Conservation (phyloP, 129 eudicot species). For the carrot (Daucus carota) region DNA sequence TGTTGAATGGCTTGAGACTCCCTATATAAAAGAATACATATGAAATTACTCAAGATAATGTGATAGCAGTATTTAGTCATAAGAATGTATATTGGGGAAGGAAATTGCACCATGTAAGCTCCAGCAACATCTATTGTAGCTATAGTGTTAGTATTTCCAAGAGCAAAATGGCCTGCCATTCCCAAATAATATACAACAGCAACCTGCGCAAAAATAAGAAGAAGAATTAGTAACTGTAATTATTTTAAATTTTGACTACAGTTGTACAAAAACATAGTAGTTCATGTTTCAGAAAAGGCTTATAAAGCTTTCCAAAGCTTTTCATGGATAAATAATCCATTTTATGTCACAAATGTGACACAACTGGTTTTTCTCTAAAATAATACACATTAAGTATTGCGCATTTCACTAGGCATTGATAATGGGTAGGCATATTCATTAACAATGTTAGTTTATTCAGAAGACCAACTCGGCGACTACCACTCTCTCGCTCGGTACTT, state of each 20-base stretch:
- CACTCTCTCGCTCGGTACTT: neutral
- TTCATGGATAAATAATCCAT: neutral
- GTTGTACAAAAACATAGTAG: neutral
- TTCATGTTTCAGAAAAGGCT: neutral
- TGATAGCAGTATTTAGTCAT: constrained; percentile 2
- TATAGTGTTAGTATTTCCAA: constrained; percentile 88
- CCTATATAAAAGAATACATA: constrained; percentile 32
- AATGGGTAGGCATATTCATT: neutral
- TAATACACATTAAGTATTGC: neutral
- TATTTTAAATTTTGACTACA: neutral
- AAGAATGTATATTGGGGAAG: neutral
- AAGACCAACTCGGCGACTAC: neutral
- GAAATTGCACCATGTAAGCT: constrained; percentile 67
- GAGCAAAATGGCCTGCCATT: constrained; percentile 90
- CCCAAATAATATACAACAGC: constrained; percentile 77
- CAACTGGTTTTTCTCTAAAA: neutral
- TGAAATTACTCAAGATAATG: neutral
- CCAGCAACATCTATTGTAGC: constrained; percentile 98
- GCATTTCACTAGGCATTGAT: neutral
- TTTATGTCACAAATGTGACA: neutral
- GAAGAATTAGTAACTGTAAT: constrained; percentile 8
- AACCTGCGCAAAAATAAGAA: constrained; percentile 34
- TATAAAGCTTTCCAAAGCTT: too few species aligned
- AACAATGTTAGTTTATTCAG: neutral
- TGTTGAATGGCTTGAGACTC: constrained; percentile 85